phyloP scores from a whole-genome alignment of 768 basidiomycete species.

The Botryobasidium botryosum region DNA sequence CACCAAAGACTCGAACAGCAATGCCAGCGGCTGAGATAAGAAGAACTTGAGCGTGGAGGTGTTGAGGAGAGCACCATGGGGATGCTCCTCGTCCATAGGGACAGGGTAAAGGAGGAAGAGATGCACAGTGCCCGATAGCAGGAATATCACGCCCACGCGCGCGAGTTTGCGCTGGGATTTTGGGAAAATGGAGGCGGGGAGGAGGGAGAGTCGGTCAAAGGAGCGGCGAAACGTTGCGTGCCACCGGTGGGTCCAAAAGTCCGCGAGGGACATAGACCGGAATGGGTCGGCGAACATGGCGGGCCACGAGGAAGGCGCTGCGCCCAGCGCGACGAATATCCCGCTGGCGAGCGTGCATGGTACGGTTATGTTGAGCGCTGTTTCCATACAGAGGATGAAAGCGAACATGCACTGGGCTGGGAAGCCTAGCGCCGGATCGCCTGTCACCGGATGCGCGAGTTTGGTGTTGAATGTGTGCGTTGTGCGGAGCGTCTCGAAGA shows the following conservation, averaged over 20 bases:
- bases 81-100: not conserved
- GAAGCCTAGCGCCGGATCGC: too few species aligned
- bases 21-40: conserved; percentile 8
- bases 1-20: conserved; percentile 5
- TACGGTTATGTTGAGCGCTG: conserved; percentile 5
- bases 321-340: too few species aligned
- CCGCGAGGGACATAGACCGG: conserved; percentile 5
- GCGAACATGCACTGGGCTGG: conserved; percentile 6
- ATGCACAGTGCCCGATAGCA: conserved; percentile 6
- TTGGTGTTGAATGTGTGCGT: not conserved
- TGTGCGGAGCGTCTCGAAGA: conserved; percentile 7
- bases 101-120: conserved; percentile 7
- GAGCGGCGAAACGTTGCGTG: conserved; percentile 8
- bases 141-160: conserved; percentile 5
- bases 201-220: conserved; percentile 3
- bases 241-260: conserved; percentile 10
- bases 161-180: not conserved
- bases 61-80: conserved; percentile 1
- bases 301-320: conserved; percentile 3
- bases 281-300: conserved; percentile 8
- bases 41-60: conserved; percentile 9
- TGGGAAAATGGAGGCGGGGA: not conserved
- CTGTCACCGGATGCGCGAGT: conserved; percentile 2
- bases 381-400: not conserved
- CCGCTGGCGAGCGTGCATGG: conserved; percentile 2